Percentiles rank a stretch among this genome's conserved stretches.
Conservation (phyloP, 768 basidiomycete species). For the Mycena metata region DNA sequence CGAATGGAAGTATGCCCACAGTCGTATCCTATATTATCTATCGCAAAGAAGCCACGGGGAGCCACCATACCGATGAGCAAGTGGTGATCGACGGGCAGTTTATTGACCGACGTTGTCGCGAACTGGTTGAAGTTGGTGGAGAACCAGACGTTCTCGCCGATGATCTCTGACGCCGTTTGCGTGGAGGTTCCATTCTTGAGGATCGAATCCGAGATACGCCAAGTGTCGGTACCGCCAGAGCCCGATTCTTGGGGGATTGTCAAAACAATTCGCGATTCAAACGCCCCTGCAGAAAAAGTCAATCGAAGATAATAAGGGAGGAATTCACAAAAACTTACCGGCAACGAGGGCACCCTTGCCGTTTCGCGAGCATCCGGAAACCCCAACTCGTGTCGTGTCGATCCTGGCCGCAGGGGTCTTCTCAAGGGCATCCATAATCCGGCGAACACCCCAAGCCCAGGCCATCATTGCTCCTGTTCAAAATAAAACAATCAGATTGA, state of each 20-base stretch:
- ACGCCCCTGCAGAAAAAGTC: constrained; percentile 49
- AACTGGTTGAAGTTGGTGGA: constrained; percentile 62
- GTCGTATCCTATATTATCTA: constrained; percentile 68
- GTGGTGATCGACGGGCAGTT: constrained; percentile 73
- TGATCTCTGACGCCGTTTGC: constrained; percentile 71
- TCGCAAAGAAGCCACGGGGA: constrained; percentile 65
- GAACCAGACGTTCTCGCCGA: constrained; percentile 75
- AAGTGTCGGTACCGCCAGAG: constrained; percentile 70
- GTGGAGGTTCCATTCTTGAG: constrained; percentile 56
- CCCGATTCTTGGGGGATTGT: constrained; percentile 76
- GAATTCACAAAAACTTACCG: constrained; percentile 43
- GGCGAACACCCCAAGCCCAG: constrained; percentile 73
- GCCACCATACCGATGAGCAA: constrained; percentile 67
- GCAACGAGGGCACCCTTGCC: constrained; percentile 73
- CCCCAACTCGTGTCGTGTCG: constrained; percentile 62
- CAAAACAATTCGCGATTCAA: constrained; percentile 69
- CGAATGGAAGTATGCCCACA: constrained; percentile 57
- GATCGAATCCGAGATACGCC: constrained; percentile 69
- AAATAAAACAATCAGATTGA: background rate
- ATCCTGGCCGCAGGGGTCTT: constrained; percentile 60
- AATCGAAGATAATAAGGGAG: background rate
- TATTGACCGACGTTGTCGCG: constrained; percentile 55
- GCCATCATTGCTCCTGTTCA: constrained; percentile 62
- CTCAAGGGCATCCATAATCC: constrained; percentile 74
- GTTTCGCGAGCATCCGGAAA: constrained; percentile 72